A percentile compares a stretch with the other conserved stretches of the same genome.
Conservation (phyloP, 2,329 filamentous ascomycete species). For the Raffaelea arxii region DNA sequence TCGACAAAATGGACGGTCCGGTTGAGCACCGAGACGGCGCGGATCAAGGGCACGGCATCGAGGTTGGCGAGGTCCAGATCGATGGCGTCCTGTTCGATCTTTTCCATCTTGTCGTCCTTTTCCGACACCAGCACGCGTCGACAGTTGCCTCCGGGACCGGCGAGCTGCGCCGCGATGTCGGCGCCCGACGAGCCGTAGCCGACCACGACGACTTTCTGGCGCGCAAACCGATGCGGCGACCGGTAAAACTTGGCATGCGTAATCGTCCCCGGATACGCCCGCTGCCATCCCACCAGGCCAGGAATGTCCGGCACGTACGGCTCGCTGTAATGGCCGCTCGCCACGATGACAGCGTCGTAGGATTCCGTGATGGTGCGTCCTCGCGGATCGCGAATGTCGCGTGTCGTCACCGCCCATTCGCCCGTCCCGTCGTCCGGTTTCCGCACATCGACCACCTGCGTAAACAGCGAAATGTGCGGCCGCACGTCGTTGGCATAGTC, state of each 20-base stretch:
- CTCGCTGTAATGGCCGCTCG: conserved; percentile 56
- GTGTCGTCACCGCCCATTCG: background rate
- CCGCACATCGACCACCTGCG: conserved; percentile 45
- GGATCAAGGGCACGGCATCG: conserved; percentile 50
- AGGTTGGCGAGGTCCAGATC: conserved; percentile 30
- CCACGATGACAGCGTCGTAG: conserved; percentile 55
- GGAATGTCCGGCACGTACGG: conserved; percentile 51
- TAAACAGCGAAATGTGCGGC: conserved; percentile 48
- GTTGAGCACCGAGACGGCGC: conserved; percentile 43
- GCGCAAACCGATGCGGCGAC: conserved; percentile 32
- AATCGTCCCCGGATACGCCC: conserved; percentile 40
- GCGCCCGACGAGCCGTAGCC: conserved; percentile 38
- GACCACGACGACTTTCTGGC: conserved; percentile 36
- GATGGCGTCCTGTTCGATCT: conserved; percentile 30
- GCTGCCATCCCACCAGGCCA: conserved; percentile 49
- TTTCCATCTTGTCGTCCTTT: background rate
- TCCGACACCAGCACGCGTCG: conserved; percentile 16
- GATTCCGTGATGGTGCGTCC: conserved; percentile 13
- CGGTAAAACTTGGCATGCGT: conserved; percentile 67
- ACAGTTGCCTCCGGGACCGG: conserved; percentile 43
- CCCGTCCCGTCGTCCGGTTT: background rate
- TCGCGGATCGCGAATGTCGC: conserved; percentile 18
- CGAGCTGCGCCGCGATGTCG: conserved; percentile 29
- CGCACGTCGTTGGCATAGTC: conserved; percentile 52
- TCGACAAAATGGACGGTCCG: conserved; percentile 48